Conservation (phyloP, 257 asterid genomes). For the Primulina huaijiensis region DNA sequence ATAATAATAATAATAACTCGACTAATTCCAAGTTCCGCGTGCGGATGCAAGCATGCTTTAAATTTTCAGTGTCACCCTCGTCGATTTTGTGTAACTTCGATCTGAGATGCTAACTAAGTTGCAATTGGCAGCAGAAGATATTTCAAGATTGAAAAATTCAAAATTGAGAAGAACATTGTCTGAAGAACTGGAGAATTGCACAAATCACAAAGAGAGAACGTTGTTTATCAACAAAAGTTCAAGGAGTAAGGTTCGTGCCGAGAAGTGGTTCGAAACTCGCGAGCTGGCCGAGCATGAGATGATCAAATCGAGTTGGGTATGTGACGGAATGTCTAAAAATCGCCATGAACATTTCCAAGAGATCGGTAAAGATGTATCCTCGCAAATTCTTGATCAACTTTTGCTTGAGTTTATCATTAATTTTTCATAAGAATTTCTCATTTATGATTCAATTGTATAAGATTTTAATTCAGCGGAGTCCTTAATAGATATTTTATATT, state of each 20-base stretch:
- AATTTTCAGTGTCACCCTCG: background rate
- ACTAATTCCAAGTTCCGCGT: too few species aligned
- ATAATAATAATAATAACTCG: too few species aligned
- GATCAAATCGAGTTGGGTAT: conserved; percentile 39
- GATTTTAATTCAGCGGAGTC: too few species aligned
- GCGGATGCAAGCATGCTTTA: background rate
- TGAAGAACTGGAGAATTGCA: conserved; percentile 48
- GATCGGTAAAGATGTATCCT: conserved; percentile 44
- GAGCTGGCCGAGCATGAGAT: conserved; percentile 43
- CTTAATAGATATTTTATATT: too few species aligned
- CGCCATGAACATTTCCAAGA: conserved; percentile 26
- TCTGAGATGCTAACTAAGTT: conserved; percentile 17
- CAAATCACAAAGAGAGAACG: conserved; percentile 23
- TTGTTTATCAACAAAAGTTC: conserved; percentile 1
- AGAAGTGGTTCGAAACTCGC: conserved; percentile 37
- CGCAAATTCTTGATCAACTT: conserved; percentile 42
- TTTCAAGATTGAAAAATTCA: conserved; percentile 44
- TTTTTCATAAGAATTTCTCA: conserved; percentile 1
- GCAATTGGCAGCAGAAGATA: conserved; percentile 32
- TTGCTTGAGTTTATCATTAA: conserved; percentile 40
- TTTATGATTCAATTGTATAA: background rate
- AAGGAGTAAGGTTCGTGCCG: conserved; percentile 10
- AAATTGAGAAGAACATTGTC: conserved; percentile 56
- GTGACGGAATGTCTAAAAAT: conserved; percentile 23
- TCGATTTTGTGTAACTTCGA: background rate